phyloP scores from a whole-genome alignment of 2,329 filamentous ascomycete genomes.

The Ascosphaera apis region DNA sequence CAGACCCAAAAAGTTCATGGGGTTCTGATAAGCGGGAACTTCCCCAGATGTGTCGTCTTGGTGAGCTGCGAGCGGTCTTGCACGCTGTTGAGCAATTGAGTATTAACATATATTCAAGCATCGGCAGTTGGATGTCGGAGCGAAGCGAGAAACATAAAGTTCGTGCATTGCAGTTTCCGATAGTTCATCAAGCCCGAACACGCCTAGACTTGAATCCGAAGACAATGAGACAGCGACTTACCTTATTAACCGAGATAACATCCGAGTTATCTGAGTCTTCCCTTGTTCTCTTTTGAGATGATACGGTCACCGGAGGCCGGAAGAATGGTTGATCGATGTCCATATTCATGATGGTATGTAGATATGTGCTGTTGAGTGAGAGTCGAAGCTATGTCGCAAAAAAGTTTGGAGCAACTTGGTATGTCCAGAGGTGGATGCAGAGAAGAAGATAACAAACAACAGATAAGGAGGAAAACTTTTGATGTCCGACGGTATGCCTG shows the following conservation, averaged over 20 bases:
- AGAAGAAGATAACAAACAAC: background rate
- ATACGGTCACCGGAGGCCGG: no score
- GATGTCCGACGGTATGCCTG: background rate
- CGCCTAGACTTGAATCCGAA: background rate
- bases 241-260: background rate
- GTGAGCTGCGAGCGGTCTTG: background rate
- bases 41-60: no score
- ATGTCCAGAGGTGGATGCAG: background rate
- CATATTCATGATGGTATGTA: background rate
- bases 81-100: background rate
- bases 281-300: background rate
- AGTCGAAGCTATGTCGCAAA: no score
- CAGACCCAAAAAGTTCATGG: background rate
- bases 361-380: no score
- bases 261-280: background rate
- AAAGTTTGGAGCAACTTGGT: no score
- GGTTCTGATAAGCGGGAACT: background rate
- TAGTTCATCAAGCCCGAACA: background rate
- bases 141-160: no score
- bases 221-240: background rate
- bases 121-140: no score
- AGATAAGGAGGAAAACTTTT: background rate
- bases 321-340: background rate
- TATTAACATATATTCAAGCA: no score
- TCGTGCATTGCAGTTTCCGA: background rate